These are phyloP conservation scores for Hortiboletus campestris DNA, from an alignment of 768 basidiomycete genomes.

Conservation along the genomic window DNA sequence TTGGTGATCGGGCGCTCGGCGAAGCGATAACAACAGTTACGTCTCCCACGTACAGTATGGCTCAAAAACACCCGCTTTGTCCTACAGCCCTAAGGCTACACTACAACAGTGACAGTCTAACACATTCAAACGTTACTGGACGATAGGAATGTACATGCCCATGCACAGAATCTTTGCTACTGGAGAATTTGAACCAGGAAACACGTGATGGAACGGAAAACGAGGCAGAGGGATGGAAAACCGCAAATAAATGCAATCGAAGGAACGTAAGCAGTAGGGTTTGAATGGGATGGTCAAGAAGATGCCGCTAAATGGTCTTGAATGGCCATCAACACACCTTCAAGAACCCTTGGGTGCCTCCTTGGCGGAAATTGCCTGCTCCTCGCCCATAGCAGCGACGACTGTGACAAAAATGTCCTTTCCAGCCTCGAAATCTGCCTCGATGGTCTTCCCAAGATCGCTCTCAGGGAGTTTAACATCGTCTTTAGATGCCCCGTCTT, in stretches of 20 bases:
- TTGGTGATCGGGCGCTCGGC: background rate
- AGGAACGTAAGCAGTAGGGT: background rate
- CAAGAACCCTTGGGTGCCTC: slow-evolving; percentile 71
- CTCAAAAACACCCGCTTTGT: slow-evolving; percentile 2
- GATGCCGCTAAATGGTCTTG: background rate
- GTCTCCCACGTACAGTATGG: slow-evolving; percentile 1
- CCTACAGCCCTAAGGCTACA: slow-evolving; percentile 20
- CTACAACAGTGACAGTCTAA: slow-evolving; percentile 27
- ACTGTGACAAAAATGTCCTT: slow-evolving; percentile 88
- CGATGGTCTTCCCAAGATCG: slow-evolving; percentile 73
- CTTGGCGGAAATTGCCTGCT: slow-evolving; percentile 87
- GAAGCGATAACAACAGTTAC: background rate
- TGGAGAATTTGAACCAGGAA: slow-evolving; percentile 19
- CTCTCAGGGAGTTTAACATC: slow-evolving; percentile 93
- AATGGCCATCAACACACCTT: slow-evolving; percentile 13
- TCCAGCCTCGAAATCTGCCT: slow-evolving; percentile 71
- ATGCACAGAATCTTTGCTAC: slow-evolving; percentile 23
- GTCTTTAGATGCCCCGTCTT: slow-evolving; percentile 81
- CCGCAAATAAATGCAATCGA: slow-evolving; percentile 20
- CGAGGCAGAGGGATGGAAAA: slow-evolving; percentile 4
- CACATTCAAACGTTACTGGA: slow-evolving; percentile 27
- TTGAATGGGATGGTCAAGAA: background rate
- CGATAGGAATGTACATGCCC: slow-evolving; percentile 28
- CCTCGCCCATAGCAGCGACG: slow-evolving; percentile 88
- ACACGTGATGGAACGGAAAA: slow-evolving; percentile 8